Evolutionary conservation across 164 flowering plant species (phyloP).

Genomic region (Stephania cephalantha): DNA sequence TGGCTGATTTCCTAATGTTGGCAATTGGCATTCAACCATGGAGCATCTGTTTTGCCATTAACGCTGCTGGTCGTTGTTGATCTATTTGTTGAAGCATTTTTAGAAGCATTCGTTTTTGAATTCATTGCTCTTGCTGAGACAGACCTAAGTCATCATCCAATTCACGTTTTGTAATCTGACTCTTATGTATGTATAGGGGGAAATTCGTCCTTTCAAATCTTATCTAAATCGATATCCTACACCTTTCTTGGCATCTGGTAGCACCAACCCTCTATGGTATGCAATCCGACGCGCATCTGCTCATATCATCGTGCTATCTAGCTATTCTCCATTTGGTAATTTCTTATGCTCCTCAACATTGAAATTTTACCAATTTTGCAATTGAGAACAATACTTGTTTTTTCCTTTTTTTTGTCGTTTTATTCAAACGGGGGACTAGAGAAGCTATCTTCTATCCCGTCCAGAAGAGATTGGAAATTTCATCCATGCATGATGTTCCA

Average conservation of each 20-base stretch:
- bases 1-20: too few relatives aligned
- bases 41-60: background rate
- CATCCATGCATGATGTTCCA: background rate
- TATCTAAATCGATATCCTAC: conserved; percentile 69
- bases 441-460: background rate
- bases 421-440: too few relatives aligned
- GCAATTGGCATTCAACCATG: too few relatives aligned
- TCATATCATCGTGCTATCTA: conserved; percentile 87
- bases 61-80: background rate
- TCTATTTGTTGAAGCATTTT: too few relatives aligned
- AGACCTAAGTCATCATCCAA: background rate
- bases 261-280: conserved; percentile 91
- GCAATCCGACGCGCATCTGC: conserved; percentile 91
- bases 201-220: conserved; percentile 62
- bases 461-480: background rate
- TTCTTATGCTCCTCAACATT: conserved; percentile 2
- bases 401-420: too few relatives aligned
- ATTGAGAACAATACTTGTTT: background rate
- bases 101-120: too few relatives aligned
- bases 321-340: conserved; percentile 94
- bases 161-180: background rate
- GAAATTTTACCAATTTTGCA: background rate
- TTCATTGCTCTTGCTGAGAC: too few relatives aligned
- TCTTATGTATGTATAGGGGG: conserved; percentile 45
- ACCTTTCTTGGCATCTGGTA: conserved; percentile 64